Base-by-base conservation (phyloP, 305 asterid genomes). In the Fraxinus xanthoxyloides region DNA sequence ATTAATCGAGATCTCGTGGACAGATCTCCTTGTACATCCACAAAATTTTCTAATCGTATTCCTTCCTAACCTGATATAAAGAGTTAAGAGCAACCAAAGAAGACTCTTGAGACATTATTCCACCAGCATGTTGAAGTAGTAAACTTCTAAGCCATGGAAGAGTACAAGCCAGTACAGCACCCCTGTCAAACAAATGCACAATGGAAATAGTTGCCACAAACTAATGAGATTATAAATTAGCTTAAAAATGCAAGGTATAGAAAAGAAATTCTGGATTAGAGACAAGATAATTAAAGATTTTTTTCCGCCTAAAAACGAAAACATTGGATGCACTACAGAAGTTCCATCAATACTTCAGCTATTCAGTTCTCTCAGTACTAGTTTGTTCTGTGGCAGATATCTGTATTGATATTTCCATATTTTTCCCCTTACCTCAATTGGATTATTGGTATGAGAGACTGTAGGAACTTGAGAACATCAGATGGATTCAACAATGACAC, bases 101-200 rank as follows among this genome's bases (percentile, higher is more conserved):
- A 85, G 97, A 90, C 78, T 94, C 98, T 81, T 96, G 99, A 79
- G 99, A 93, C 91, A 94, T 93, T 78, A 96, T 91, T 84, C 91
- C 90, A 85, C 97, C 87, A 9, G 98, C 89, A 81, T 96, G 99
- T 84, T 89, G 98, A 81, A 96, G 94, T 79, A 96, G 94, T 82
- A 94, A 80, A 84, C 87, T 91, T 90, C 84, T 89, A 59, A 96
- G 93, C 99, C 99, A 96, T 79, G 98, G 97, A 89, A 96, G 93
- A 85, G 98, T 91, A 91, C 97, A 90, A 63, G 93, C 97, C 86
- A 96, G 54, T 77, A 93, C 94, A 82, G 93, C 90, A n/a, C 99
- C 98, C 92, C 98, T 96, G 89, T 77, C 75, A 84, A 59, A 72
- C 48, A 82, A 79, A 82, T 38, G 78, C 28, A 78, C 43, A 78